These are phyloP conservation scores for Agrocybe praecox DNA, from an alignment of 768 basidiomycete genomes.

Conservation along the genomic window DNA sequence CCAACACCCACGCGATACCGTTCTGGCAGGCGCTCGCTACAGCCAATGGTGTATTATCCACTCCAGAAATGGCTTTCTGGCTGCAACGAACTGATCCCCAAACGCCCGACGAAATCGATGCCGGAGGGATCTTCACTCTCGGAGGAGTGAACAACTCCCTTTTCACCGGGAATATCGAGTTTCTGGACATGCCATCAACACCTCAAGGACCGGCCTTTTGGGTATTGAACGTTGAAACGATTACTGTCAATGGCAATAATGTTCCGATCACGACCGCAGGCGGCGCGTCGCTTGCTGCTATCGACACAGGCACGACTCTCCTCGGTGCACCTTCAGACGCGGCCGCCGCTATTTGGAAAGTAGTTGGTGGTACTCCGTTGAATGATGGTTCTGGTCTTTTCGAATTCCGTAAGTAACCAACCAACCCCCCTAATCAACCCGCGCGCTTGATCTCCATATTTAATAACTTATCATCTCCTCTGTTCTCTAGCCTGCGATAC, in stretches of 20 bases:
- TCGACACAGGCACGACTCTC: slow-evolving; percentile 95
- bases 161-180: slow-evolving; percentile 71
- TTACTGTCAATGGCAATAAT: slow-evolving; percentile 60
- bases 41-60: slow-evolving; percentile 29
- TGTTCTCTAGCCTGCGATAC: slow-evolving; percentile 63
- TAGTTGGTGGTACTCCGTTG: slow-evolving; percentile 54
- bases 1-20: slow-evolving; percentile 55
- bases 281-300: slow-evolving; percentile 61
- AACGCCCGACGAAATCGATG: slow-evolving; percentile 30
- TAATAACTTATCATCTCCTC: neutral
- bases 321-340: slow-evolving; percentile 79
- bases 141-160: slow-evolving; percentile 65
- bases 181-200: slow-evolving; percentile 45
- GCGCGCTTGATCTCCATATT: neutral
- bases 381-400: slow-evolving; percentile 63
- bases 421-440: neutral
- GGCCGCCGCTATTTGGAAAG: slow-evolving; percentile 64
- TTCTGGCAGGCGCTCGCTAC: slow-evolving; percentile 65
- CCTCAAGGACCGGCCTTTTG: slow-evolving; percentile 49
- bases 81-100: slow-evolving; percentile 53
- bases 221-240: slow-evolving; percentile 55
- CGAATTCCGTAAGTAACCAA: slow-evolving; percentile 64
- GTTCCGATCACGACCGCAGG: slow-evolving; percentile 45
- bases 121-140: slow-evolving; percentile 74
- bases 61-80: slow-evolving; percentile 66